Base-by-base conservation (phyloP, 768 basidiomycete genomes). In the Kwoniella shandongensis region DNA sequence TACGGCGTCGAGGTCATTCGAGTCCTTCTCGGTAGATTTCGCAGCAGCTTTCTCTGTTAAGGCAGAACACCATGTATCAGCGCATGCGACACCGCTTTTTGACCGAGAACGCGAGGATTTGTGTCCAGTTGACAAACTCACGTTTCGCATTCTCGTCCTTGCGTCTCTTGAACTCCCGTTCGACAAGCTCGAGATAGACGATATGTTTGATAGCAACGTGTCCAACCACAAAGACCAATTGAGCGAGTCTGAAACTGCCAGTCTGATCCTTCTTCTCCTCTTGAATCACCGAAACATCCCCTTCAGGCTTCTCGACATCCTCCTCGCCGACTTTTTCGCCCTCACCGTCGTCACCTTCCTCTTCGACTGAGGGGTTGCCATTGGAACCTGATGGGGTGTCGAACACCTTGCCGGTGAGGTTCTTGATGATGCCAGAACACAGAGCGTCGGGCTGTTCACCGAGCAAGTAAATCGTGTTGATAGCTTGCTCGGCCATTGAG, bases 201-300 rank as follows among this genome's bases (percentile, higher is more conserved):
- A 97, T 90, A 46, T 99, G 94, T 76, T 97, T 98, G 78, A 98
- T 90, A 11, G 94, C 91, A 26, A 94, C 88, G 74, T 98, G 96
- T 0, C 96, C 96, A 18, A 97, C 91, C 36, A 91, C 83, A 72
- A 98, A 98, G 25, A 98, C 79, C n/a, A 99, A 81, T 73, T 98
- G 93, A 63, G 88, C 88, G 26, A 99, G 83, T 61, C 87, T 84
- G 73, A 96, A 96, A 3, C 88, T 85, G 53, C 92, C 89, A 0
- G 88, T 88, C 0, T 46, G 47, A 44, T 70, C 68, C 6, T 53
- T 47, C 32, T 54, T 60, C 27, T 57, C 48, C 0, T 27, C 32
- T 6, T 36, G 29, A 15, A 47, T 45, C 7, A 18, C 29, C 7
- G 50, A 23, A 20, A 12, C 49, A 38, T 36, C 30, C 2, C 45